Base-by-base conservation (phyloP, 1,284 basidiomycete species). In the Heliocybe sulcata region DNA sequence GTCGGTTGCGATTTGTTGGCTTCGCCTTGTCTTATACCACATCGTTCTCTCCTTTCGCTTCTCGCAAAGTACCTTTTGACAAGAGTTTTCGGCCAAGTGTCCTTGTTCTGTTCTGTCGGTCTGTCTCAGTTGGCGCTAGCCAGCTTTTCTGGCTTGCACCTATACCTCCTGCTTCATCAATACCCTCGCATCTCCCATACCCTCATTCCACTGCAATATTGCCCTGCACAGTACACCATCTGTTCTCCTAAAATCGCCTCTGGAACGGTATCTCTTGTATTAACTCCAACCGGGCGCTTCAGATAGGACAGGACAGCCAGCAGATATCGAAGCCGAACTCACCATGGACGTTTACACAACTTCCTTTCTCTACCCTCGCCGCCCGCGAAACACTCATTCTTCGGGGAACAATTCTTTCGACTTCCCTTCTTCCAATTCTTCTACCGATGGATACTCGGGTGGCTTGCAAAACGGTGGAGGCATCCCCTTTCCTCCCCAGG, bases 311-410 rank as follows among this genome's bases (percentile, higher is more conserved):
- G 23, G 47, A 26, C 47, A 52, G 52, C 48, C 35, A 53, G 25
- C 60, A 62, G 51, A 53, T 53, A 29, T 48, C 47, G 55, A 54
- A 45, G 35, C 57, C 54, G 61, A 72, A 66, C 67, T 42, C 38
- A 20, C 38, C 19, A 94, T 94, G 93, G 93, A 95, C 70, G 83
- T 94, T 68, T 95, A 94, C 81, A 91, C 92, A 55, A 92, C 91
- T 62, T 91, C 92, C 67, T 92, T 93, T 77, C 87, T 85, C 65
- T 87, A 90, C 74, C 90, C 90, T 63, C 87, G 88, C 75, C 77
- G 83, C 67, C 78, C 83, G 68, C 83, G 83, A 67, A 79, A 82
- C 71, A 71, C 77, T 72, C 80, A 80, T 71, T 81, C 82, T 55
- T 73, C 80, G 54, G 71, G 81, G 61, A 80, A 25, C 27, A 33